Evolutionary conservation across 2,329 filamentous ascomycete genomes (phyloP).

Genomic region (Colletotrichum zoysiae): DNA sequence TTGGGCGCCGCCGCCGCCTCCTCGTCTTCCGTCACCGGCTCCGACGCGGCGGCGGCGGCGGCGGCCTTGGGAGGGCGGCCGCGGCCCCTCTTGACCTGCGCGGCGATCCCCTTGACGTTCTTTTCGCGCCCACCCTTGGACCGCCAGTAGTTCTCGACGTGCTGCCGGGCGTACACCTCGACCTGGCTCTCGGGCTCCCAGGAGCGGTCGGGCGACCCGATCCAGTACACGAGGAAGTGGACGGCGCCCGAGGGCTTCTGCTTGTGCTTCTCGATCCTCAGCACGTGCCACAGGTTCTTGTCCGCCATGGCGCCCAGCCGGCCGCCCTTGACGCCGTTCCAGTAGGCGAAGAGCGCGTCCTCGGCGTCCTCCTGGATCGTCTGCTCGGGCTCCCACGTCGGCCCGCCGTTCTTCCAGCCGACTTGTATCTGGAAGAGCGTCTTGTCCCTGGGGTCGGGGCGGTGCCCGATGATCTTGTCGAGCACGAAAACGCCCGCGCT

Average conservation of each 20-base stretch:
- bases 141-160: constrained; percentile 49
- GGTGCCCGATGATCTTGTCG: constrained; percentile 34
- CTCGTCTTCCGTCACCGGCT: not conserved
- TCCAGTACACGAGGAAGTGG: constrained; percentile 30
- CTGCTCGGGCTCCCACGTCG: constrained; percentile 51
- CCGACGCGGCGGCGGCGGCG: not conserved
- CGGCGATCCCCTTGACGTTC: constrained; percentile 35
- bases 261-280: constrained; percentile 39
- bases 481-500: constrained; percentile 29
- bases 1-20: not conserved
- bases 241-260: constrained; percentile 30
- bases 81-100: constrained; percentile 20
- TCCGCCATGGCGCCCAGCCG: constrained; percentile 36
- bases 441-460: constrained; percentile 34
- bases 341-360: constrained; percentile 47
- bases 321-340: constrained; percentile 41
- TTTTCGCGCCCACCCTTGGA: constrained; percentile 48
- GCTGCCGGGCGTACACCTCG: constrained; percentile 15
- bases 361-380: constrained; percentile 51
- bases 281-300: constrained; percentile 42
- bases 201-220: constrained; percentile 35
- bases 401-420: constrained; percentile 48
- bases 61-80: constrained; percentile 32
- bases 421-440: constrained; percentile 49
- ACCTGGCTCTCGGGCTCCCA: constrained; percentile 42